Percentiles rank a stretch among this genome's conserved stretches.
These are phyloP conservation scores for Mycosphaerelloides madeirae DNA, from an alignment of 2,329 filamentous ascomycete species.

Conservation along the genomic window DNA sequence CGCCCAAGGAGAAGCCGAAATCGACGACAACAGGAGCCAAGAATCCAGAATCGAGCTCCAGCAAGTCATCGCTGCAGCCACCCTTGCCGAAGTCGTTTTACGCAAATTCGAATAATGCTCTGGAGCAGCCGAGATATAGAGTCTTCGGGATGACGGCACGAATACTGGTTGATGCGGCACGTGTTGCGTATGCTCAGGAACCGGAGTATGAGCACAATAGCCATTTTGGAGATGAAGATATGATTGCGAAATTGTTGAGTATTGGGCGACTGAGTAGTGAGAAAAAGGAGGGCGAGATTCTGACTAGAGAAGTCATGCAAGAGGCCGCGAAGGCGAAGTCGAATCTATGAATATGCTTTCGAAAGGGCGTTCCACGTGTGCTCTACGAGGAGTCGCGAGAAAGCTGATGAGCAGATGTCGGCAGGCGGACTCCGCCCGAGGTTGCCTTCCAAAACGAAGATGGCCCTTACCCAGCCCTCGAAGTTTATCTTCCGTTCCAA, in stretches of 20 bases:
- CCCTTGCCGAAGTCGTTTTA: conserved; percentile 28
- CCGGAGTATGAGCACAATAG: conserved; percentile 76
- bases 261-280: conserved; percentile 54
- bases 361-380: too few relatives aligned
- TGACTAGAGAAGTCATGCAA: conserved; percentile 35
- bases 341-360: too few relatives aligned
- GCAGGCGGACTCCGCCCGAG: too few relatives aligned
- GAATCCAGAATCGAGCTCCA: conserved; percentile 7
- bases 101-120: conserved; percentile 23
- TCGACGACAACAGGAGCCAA: conserved; percentile 3
- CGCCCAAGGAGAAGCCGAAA: conserved; percentile 9
- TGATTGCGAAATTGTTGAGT: conserved; percentile 54
- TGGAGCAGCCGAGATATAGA: conserved; percentile 53
- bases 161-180: conserved; percentile 81
- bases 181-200: conserved; percentile 74
- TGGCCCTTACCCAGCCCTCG: too few relatives aligned
- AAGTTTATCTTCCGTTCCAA: too few relatives aligned
- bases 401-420: too few relatives aligned
- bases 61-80: conserved; percentile 23
- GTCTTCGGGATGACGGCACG: conserved; percentile 95
- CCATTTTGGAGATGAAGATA: conserved; percentile 61
- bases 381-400: too few relatives aligned
- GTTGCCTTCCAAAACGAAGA: too few relatives aligned
- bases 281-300: conserved; percentile 46
- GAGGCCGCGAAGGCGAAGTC: conserved; percentile 29